Conservation (phyloP, 73 alveolate genomes). For the Symbiodinium pilosum region DNA sequence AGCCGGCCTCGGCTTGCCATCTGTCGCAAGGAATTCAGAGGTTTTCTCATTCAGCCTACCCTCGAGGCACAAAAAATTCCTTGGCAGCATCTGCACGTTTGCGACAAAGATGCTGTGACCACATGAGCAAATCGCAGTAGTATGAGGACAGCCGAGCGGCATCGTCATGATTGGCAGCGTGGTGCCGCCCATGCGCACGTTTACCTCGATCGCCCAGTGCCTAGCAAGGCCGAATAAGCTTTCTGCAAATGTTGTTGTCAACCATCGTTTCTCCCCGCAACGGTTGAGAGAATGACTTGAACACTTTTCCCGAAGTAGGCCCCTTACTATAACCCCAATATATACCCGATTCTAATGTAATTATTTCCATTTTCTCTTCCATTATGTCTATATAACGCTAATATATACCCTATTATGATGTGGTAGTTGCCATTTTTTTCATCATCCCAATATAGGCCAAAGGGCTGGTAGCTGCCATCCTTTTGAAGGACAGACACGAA, state of each 20-base stretch:
- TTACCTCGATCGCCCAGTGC: conserved; percentile 85
- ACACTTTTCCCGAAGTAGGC: too few species aligned
- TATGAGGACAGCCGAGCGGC: neutral
- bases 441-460: too few species aligned
- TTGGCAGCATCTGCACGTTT: too few species aligned
- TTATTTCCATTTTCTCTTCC: too few species aligned
- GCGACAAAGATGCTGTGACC: too few species aligned
- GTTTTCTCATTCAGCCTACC: conserved; percentile 34
- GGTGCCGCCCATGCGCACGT: conserved; percentile 93
- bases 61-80: conserved; percentile 40
- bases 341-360: too few species aligned
- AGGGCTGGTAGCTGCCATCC: conserved; percentile 57
- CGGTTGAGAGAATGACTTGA: neutral
- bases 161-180: conserved; percentile 88
- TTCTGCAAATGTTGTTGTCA: neutral
- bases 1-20: conserved; percentile 62
- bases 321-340: too few species aligned
- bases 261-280: neutral
- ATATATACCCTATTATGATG: too few species aligned
- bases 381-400: too few species aligned
- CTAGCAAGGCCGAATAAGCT: too few species aligned
- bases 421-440: too few species aligned
- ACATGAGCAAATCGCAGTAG: too few species aligned
- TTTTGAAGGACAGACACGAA: conserved; percentile 62
- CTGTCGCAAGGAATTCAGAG: conserved; percentile 61